These are phyloP conservation scores for Papiliotrema flavescens DNA, from an alignment of 1,284 basidiomycete species.

Conservation along the genomic window DNA sequence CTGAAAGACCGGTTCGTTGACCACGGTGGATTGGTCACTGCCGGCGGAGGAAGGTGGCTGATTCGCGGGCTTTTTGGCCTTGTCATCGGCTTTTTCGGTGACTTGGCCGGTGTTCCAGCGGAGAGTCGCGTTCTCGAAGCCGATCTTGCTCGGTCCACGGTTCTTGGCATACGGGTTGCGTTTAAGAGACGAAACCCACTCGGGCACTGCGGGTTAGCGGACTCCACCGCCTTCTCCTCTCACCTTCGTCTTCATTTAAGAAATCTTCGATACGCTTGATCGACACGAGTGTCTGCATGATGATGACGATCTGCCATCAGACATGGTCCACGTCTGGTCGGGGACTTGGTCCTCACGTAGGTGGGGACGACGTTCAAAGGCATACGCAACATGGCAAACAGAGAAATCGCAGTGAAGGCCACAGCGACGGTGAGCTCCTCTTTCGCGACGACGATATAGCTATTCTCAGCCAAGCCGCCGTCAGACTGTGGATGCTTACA, in stretches of 20 bases:
- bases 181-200: slow-evolving; percentile 65
- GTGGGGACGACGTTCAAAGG: slow-evolving; percentile 52
- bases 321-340: too few species aligned
- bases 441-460: slow-evolving; percentile 47
- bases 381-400: slow-evolving; percentile 51
- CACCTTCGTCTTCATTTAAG: slow-evolving; percentile 70
- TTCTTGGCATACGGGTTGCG: slow-evolving; percentile 19
- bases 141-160: slow-evolving; percentile 53
- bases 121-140: slow-evolving; percentile 63
- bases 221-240: background rate
- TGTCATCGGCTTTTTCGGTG: slow-evolving; percentile 26
- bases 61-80: background rate
- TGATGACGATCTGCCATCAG: slow-evolving; percentile 25
- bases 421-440: slow-evolving; percentile 48
- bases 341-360: slow-evolving; percentile 30
- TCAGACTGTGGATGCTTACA: slow-evolving; percentile 15
- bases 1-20: slow-evolving; percentile 54
- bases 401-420: slow-evolving; percentile 49
- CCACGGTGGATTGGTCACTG: slow-evolving; percentile 14
- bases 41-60: slow-evolving; percentile 4
- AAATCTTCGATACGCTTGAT: slow-evolving; percentile 76
- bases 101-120: slow-evolving; percentile 60
- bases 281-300: slow-evolving; percentile 64
- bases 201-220: slow-evolving; percentile 52
- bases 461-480: slow-evolving; percentile 5